Evolutionary conservation across 1,284 basidiomycete species (phyloP), one percentile per base, ranked within the genome.

Genomic region (Rhodotorula sp.): DNA sequence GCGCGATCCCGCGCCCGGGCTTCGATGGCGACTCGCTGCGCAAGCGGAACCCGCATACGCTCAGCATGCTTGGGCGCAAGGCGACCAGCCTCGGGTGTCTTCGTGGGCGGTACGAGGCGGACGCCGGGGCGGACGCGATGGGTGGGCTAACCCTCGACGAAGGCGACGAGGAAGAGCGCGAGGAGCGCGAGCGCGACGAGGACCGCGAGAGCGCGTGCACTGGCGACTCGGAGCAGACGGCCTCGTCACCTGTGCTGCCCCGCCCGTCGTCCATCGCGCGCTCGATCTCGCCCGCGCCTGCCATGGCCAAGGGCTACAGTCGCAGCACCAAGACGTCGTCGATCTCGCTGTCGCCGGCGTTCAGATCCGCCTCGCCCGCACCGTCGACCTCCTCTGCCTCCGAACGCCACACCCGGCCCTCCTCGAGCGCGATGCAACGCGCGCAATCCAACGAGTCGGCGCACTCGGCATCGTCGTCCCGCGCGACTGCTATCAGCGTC

Each of bases 61-160:
- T 85, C 21, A 84, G 83, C 48, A 82, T 83, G 68, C 79, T 85
- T 34, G 81, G 83, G 50, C 79, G 84, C 29, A 83, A 84, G 71
- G 84, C 83, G 17, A 82, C 82, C 46, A 84, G 82, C 67, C 76
- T 85, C 29, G 81, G 76, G 25, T 76, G 76, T 58, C 71, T 82
- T 66, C 67, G 77, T 74, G 80, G 80, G 46, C 73, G 76, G 63
- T 81, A 80, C 70, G 70, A 73, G 53, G 27, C 21, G 13, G 76
- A 59, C 25, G 55, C 15, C 7, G 41, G 19, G 6, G 57, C 39
- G 7, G 57, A 4, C 1, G 57, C 27, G 39, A 41, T 44, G n/a
- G 57, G n/a, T 5, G 57, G n/a, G 13, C 19, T 64, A 25, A 48
- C n/a, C 27, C 46, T 71, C 27, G 69, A 59, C 21, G 64, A 69